Evolutionary conservation across 495 filamentous ascomycete genomes (phyloP).

Genomic region (Aspergillus panamensis): DNA sequence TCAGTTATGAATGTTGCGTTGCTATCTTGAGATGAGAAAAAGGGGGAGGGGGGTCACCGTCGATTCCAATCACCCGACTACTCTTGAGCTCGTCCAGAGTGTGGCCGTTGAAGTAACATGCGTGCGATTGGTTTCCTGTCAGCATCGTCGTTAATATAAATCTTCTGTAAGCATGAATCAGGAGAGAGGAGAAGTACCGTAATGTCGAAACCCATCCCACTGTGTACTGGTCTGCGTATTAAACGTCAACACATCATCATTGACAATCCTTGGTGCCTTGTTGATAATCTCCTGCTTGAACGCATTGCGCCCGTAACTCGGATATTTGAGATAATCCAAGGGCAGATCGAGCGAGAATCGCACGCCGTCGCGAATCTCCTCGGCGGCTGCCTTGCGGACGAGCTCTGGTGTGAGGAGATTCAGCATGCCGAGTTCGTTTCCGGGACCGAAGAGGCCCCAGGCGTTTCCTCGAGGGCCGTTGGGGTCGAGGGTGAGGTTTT

Average conservation of each 20-base stretch:
- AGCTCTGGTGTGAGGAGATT: constrained; percentile 50
- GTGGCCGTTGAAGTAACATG: constrained; percentile 59
- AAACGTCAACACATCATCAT: constrained; percentile 59
- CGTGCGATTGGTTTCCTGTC: constrained; percentile 49
- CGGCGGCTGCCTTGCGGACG: constrained; percentile 38
- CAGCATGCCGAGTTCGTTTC: constrained; percentile 48
- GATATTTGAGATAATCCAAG: constrained; percentile 27
- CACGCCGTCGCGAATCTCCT: constrained; percentile 50
- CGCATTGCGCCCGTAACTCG: constrained; percentile 30
- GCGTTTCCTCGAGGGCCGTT: constrained; percentile 46
- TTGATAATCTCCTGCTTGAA: constrained; percentile 34
- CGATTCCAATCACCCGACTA: constrained; percentile 35
- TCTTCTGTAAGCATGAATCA: no score
- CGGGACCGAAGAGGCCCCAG: constrained; percentile 48
- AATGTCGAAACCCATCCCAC: constrained; percentile 57
- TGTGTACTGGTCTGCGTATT: constrained; percentile 58
- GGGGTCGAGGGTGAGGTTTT: constrained; percentile 43
- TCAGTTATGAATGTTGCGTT: not conserved
- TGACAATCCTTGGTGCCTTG: constrained; percentile 44
- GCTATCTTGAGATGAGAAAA: not conserved
- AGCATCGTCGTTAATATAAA: not conserved
- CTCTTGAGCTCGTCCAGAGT: constrained; percentile 54
- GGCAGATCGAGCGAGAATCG: constrained; percentile 44
- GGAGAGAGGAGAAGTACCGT: constrained; percentile 24
- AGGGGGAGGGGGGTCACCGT: constrained; percentile 32